Base-by-base conservation (phyloP, 805 yeast species). In the Suhomyces emberorum region DNA sequence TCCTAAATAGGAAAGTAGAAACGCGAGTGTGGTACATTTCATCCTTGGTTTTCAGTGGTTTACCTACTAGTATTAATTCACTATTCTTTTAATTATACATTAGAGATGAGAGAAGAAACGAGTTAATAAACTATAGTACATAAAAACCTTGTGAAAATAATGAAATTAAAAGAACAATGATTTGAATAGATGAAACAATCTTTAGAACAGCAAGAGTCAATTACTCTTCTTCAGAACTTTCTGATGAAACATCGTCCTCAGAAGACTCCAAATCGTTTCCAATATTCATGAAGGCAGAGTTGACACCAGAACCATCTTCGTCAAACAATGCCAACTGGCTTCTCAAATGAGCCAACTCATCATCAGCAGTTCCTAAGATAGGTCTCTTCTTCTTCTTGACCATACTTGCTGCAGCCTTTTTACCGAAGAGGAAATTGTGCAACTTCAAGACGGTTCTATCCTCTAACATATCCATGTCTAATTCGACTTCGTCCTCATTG, bases 381-480 rank as follows among this genome's bases (percentile, higher is more conserved):
- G 59, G 55, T 47, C 61, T 69, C 48, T 58, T 63, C 50, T 68
- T 64, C 43, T 65, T 67, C 38, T 61, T 61, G 42, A 83, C 85
- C 32, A 55, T 52, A 37, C 47, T 48, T 15, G 61, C 44, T 14
- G 59, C 53, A 8, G 66, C 65, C 52, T 63, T 64, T 47, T 63
- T 63, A 24, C 71, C 72, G 44, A 68, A 67, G 48, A 93, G 88
- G 49, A 83, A 85, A 57, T 83, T 82, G 71, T 88, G 91, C 44
- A 93, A 69, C 54, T 86, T 85, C 57, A 86, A 65, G 37, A 91
- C 74, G 1, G 97, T 89, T 28, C 77, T 68, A 46, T 87, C 88
- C 51, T 87, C 96, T 49, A 93, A 73, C 61, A 83, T 83, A 57
- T 93, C 97, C 81, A 93, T 84, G 61, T 93, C 98, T 42, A 93